Conservation (phyloP, 73 alveolate genomes). For the Durusdinium trenchii region DNA sequence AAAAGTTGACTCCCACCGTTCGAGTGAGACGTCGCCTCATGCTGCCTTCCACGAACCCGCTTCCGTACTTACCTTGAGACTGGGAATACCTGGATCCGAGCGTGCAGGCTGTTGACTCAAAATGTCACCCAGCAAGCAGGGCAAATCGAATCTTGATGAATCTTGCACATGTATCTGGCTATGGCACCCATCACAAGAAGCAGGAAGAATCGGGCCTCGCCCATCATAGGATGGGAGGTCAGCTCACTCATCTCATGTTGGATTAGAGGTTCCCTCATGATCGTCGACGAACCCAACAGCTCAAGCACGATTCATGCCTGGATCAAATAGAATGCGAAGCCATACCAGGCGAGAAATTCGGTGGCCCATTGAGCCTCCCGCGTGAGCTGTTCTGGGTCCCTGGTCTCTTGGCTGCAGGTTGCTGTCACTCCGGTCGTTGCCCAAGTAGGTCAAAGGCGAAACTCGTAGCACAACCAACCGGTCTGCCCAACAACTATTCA, state of each 20-base stretch:
- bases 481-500: too few relatives aligned
- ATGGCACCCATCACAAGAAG: background rate
- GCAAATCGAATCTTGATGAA: background rate
- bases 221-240: too few relatives aligned
- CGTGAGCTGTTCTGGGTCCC: background rate
- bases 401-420: too few relatives aligned
- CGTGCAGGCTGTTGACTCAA: too few relatives aligned
- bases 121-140: background rate
- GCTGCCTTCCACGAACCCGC: background rate
- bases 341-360: constrained; percentile 66
- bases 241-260: too few relatives aligned
- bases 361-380: constrained; percentile 89
- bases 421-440: too few relatives aligned
- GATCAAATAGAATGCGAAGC: constrained; percentile 58
- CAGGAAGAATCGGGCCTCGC: too few relatives aligned
- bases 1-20: background rate
- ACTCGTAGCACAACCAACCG: background rate
- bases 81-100: too few relatives aligned
- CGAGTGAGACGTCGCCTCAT: background rate
- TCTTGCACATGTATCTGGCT: background rate
- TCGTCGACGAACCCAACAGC: too few relatives aligned
- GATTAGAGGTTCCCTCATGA: too few relatives aligned
- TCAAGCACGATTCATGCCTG: constrained; percentile 26
- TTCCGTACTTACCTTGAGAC: background rate
- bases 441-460: background rate